These are phyloP conservation scores for Zymoseptoria brevis DNA, from an alignment of 2,329 filamentous ascomycete genomes.

Conservation along the genomic window DNA sequence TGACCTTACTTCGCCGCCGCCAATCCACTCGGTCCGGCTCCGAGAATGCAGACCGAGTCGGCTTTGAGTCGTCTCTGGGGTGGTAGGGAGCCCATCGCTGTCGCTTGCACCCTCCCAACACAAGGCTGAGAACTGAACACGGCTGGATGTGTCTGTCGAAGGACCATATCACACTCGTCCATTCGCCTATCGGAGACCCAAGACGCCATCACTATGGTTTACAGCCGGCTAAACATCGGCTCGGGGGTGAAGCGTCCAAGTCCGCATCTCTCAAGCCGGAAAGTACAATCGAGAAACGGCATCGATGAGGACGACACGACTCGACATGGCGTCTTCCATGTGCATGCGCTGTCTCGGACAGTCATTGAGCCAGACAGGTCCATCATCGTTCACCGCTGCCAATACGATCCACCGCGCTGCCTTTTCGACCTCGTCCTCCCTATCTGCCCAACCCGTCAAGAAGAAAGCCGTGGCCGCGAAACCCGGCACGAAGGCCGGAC, in stretches of 20 bases:
- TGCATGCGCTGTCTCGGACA: constrained; percentile 23
- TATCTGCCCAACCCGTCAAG: constrained; percentile 18
- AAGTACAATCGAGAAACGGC: neutral
- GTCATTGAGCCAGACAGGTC: constrained; percentile 13
- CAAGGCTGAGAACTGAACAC: neutral
- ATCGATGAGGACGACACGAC: neutral
- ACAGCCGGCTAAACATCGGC: neutral
- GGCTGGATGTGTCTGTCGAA: neutral
- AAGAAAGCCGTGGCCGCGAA: constrained; percentile 18
- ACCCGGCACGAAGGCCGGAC: constrained; percentile 16
- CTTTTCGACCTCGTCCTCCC: constrained; percentile 28
- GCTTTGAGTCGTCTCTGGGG: constrained; percentile 34
- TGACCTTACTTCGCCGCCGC: constrained; percentile 58
- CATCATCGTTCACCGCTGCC: constrained; percentile 1
- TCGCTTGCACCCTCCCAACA: neutral
- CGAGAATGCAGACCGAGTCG: constrained; percentile 65
- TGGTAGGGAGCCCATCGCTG: constrained; percentile 13
- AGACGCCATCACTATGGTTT: neutral
- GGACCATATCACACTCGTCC: neutral
- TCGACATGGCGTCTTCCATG: constrained; percentile 19
- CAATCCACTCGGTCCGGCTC: constrained; percentile 73
- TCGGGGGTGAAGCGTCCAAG: neutral
- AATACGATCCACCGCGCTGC: constrained; percentile 17
- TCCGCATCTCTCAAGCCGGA: neutral
- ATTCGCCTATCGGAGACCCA: neutral